Conservation (phyloP, 768 basidiomycete species). For the Russula sp. region DNA sequence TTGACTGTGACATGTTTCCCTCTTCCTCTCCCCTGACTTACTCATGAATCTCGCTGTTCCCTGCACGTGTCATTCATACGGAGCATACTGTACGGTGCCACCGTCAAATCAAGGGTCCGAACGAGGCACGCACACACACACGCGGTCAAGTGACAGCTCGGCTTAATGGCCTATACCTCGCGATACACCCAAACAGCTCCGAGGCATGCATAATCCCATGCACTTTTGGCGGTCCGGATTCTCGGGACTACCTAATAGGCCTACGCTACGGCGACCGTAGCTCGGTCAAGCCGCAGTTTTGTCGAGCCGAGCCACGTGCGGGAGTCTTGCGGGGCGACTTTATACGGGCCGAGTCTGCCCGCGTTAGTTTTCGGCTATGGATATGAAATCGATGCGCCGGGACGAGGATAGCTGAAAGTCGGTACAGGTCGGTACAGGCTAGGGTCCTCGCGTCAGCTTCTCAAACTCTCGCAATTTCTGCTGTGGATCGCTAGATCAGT, state of each 20-base stretch:
- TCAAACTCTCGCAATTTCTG: no score
- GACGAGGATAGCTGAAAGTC: background rate
- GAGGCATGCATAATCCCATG: no score
- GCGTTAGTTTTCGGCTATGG: background rate
- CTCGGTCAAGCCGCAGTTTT: background rate
- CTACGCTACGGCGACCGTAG: background rate
- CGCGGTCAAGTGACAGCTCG: background rate
- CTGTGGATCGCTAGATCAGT: background rate
- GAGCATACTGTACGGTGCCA: background rate
- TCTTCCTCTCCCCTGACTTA: background rate
- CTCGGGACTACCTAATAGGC: background rate
- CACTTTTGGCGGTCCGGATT: background rate
- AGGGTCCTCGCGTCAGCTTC: no score
- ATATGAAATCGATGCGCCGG: background rate
- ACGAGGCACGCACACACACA: background rate
- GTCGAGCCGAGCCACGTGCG: background rate
- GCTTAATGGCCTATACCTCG: background rate
- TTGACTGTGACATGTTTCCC: background rate
- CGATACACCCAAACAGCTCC: background rate
- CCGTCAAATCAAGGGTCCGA: background rate
- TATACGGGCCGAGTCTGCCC: background rate
- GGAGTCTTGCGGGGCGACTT: background rate
- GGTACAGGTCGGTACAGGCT: no score
- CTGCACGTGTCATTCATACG: background rate
- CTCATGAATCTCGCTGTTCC: background rate